A percentile compares a stretch with the other conserved stretches of the same genome.
These are phyloP conservation scores for Leccinum obscurum DNA, from an alignment of 768 basidiomycete species.

Conservation along the genomic window DNA sequence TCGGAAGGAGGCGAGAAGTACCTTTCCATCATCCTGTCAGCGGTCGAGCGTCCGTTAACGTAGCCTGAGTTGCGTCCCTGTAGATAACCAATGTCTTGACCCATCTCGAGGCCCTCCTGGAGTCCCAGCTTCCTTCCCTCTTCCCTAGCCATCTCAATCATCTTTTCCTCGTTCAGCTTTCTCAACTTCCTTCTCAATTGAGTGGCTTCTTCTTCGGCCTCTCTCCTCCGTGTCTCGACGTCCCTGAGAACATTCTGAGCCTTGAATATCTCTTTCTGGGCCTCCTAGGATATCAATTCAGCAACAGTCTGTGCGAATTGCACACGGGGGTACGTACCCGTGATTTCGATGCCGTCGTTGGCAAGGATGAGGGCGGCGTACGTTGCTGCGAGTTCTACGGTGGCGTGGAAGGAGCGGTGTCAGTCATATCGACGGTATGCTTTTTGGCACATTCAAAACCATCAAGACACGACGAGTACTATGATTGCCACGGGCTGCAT, in stretches of 20 bases:
- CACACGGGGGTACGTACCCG: no score
- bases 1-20: slow-evolving; percentile 34
- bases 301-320: no score
- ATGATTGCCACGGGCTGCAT: no score
- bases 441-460: no score
- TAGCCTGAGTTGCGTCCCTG: slow-evolving; percentile 37
- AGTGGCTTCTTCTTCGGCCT: slow-evolving; percentile 65
- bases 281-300: slow-evolving; percentile 30
- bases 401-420: no score
- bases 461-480: no score
- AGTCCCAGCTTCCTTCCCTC: slow-evolving; percentile 65
- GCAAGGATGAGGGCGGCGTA: no score
- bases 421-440: no score
- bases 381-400: no score
- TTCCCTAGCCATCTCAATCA: slow-evolving; percentile 57
- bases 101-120: slow-evolving; percentile 54
- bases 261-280: slow-evolving; percentile 65
- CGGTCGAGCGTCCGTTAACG: slow-evolving; percentile 28
- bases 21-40: slow-evolving; percentile 33
- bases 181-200: slow-evolving; percentile 54
- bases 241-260: slow-evolving; percentile 63
- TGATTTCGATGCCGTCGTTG: no score
- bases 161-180: slow-evolving; percentile 54
- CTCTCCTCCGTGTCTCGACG: slow-evolving; percentile 57
- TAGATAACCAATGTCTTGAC: slow-evolving; percentile 45